Evolutionary conservation across 176 grass and related monocot genomes (phyloP).

Genomic region (Oryza coarctata): DNA sequence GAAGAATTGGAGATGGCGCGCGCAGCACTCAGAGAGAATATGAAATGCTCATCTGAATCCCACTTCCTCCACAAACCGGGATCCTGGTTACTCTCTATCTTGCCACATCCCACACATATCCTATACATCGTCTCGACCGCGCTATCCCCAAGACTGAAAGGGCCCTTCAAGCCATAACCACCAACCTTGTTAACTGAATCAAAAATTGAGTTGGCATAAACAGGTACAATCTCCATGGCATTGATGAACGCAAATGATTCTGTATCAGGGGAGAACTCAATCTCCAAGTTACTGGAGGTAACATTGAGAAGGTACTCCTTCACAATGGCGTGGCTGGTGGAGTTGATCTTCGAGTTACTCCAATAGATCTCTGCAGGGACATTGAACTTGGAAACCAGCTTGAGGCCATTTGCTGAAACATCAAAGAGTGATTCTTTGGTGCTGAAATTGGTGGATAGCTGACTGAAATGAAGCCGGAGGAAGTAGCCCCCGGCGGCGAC

Average conservation of each 20-base stretch:
- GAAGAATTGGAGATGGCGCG: constrained; percentile 55
- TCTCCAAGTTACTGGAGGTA: constrained; percentile 45
- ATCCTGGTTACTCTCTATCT: constrained; percentile 54
- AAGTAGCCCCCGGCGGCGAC: constrained; percentile 66
- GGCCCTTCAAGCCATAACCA: constrained; percentile 39
- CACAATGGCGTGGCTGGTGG: constrained; percentile 43
- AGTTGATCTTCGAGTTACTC: constrained; percentile 56
- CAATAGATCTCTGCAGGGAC: constrained; percentile 53
- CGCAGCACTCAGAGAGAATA: constrained; percentile 74
- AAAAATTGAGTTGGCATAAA: constrained; percentile 41
- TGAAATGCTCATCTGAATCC: constrained; percentile 76
- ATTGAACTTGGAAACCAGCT: constrained; percentile 68
- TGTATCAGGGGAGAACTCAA: constrained; percentile 56
- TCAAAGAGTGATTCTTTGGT: constrained; percentile 59
- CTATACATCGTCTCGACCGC: constrained; percentile 87
- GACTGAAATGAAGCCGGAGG: constrained; percentile 84
- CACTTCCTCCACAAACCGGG: constrained; percentile 64
- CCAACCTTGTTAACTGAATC: constrained; percentile 70
- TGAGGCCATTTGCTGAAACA: constrained; percentile 65
- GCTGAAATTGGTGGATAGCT: constrained; percentile 43
- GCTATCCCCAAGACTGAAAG: constrained; percentile 45
- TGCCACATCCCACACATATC: constrained; percentile 68
- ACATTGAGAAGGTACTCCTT: constrained; percentile 90
- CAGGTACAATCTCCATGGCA: constrained; percentile 77
- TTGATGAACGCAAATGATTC: constrained; percentile 75